Evolutionary conservation across 768 basidiomycete genomes (phyloP).

Genomic region (Suillus brevipes): DNA sequence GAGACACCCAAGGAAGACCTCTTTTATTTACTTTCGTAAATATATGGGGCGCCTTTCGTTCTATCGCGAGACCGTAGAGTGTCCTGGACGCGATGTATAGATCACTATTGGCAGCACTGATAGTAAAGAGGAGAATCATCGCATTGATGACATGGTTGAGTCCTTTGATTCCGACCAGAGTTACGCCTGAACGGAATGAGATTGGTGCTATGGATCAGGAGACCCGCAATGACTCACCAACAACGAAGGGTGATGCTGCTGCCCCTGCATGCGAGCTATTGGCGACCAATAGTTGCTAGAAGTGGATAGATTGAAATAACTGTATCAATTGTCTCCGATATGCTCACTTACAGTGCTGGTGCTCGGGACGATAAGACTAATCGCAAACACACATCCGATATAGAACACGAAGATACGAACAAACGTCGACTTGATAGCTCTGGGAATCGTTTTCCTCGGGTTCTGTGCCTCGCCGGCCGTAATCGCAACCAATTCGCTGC

Average conservation of each 20-base stretch:
- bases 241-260: slow-evolving; percentile 67
- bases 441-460: slow-evolving; percentile 72
- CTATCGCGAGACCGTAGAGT: slow-evolving; percentile 52
- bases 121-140: slow-evolving; percentile 63
- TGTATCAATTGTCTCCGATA: slow-evolving; percentile 31
- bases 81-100: slow-evolving; percentile 57
- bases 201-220: neutral
- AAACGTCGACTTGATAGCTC: slow-evolving; percentile 66
- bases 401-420: slow-evolving; percentile 64
- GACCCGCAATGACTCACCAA: slow-evolving; percentile 42
- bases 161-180: slow-evolving; percentile 54
- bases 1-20: slow-evolving; percentile 46
- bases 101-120: slow-evolving; percentile 65
- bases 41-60: slow-evolving; percentile 49
- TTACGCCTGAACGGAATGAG: slow-evolving; percentile 29
- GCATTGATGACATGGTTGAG: slow-evolving; percentile 67
- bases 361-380: slow-evolving; percentile 69
- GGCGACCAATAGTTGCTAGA: slow-evolving; percentile 37
- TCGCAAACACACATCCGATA: slow-evolving; percentile 69
- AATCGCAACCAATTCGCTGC: slow-evolving; percentile 78
- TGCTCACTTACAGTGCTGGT: slow-evolving; percentile 42
- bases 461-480: slow-evolving; percentile 62
- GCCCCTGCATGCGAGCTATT: slow-evolving; percentile 44
- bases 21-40: slow-evolving; percentile 47
- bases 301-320: neutral